Evolutionary conservation across 2,329 filamentous ascomycete species (phyloP).

Genomic region (Madurella mycetomatis): DNA sequence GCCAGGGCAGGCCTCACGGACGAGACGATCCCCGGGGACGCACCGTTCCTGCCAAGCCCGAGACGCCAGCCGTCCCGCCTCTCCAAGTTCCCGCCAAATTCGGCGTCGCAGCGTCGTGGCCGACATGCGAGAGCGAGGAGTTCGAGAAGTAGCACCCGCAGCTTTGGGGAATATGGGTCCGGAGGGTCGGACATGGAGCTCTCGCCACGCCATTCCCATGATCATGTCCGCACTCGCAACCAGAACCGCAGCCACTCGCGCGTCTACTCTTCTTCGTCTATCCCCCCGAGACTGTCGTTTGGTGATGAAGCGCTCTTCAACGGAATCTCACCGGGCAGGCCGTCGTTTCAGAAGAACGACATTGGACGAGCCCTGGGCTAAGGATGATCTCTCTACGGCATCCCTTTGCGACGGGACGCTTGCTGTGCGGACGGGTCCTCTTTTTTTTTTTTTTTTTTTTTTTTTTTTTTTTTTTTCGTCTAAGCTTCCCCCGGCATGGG

Average conservation of each 20-base stretch:
- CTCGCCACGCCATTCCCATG: slow-evolving; percentile 35
- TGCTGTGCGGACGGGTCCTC: background rate
- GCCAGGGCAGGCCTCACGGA: slow-evolving; percentile 60
- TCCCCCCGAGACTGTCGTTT: slow-evolving; percentile 42
- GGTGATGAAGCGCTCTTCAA: slow-evolving; percentile 43
- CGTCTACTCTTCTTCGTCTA: slow-evolving; percentile 41
- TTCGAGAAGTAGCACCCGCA: slow-evolving; percentile 43
- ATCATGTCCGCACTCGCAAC: slow-evolving; percentile 6
- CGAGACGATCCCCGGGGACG: slow-evolving; percentile 55
- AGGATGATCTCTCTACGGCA: slow-evolving; percentile 3
- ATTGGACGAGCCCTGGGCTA: slow-evolving; percentile 55
- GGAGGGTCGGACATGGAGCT: slow-evolving; percentile 33
- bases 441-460: background rate
- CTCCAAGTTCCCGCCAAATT: slow-evolving; percentile 43
- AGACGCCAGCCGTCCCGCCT: slow-evolving; percentile 52
- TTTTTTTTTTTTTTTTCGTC: background rate
- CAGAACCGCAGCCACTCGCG: slow-evolving; percentile 32
- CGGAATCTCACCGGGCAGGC: slow-evolving; percentile 45
- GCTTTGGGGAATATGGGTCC: slow-evolving; percentile 35
- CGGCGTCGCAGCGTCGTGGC: slow-evolving; percentile 31
- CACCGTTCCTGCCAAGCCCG: slow-evolving; percentile 51
- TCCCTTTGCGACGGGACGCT: background rate
- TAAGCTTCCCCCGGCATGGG: background rate
- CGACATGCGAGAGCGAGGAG: slow-evolving; percentile 42
- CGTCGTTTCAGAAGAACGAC: slow-evolving; percentile 41